Evolutionary conservation across 768 basidiomycete species (phyloP), one percentile per base, ranked within the genome.

Genomic region (Auriculariales sp.): DNA sequence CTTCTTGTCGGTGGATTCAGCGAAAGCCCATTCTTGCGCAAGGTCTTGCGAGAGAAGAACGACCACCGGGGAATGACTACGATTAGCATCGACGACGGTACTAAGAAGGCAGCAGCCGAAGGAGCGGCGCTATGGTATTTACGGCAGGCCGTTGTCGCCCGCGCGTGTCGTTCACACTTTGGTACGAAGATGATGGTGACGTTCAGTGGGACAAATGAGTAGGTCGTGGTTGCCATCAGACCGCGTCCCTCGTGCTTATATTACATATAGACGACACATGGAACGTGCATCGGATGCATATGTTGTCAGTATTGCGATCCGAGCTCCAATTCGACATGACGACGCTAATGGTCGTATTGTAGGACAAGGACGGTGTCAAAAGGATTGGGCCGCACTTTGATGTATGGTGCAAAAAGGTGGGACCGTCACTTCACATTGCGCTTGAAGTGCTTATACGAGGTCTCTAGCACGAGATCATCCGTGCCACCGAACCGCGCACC

Each of bases 61-160:
- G 17, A 19, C 9, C 39, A 44, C 10, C 14, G 39, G 22, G 39
- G 39, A 11, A 44, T 44, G 39, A 19, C 22, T 3, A 44, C 27
- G 12, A 25, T 44, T 9, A n/a, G 14, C 4, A 44, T 44, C 19
- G 39, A 44, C 22, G 39, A 44, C 22, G 39, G 39, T 22, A 44
- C 39, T 12, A 44, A 44, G 39, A 44, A 44, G 39, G 39, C 39
- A 9, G 39, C 39, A 11, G 45, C 42, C 15, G 50, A 51, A 14
- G 50, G 50, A 7, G 50, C 50, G 3, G 17, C 45, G 28, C 24
- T 51, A 12, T 51, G 50, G 50, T 51, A 46, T 36, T 29, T 46
- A 19, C 31, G 42, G 12, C 28, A 51, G 14, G 22, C 45, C 6
- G 50, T 51, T 10, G 33, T 32, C 28, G 44, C 42, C n/a, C 15